phyloP scores from a whole-genome alignment of 2,329 filamentous ascomycete species.

The Claviceps spartinae region DNA sequence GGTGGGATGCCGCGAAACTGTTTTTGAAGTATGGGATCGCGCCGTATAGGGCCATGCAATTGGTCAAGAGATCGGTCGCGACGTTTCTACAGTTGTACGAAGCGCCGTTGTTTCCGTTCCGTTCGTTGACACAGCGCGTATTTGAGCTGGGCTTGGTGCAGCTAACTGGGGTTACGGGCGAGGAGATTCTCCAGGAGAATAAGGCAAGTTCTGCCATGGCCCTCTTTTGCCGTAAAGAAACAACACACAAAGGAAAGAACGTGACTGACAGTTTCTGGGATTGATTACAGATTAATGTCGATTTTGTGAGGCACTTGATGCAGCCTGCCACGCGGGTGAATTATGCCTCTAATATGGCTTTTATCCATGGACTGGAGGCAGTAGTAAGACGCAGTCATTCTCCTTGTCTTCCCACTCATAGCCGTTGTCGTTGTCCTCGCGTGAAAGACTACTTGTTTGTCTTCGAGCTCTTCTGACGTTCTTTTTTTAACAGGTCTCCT shows the following conservation, averaged over 20 bases:
- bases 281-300: constrained; percentile 36
- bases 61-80: constrained; percentile 58
- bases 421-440: too few species aligned
- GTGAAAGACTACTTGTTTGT: too few species aligned
- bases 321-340: constrained; percentile 89
- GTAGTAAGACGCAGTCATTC: constrained; percentile 41
- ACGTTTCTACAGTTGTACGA: constrained; percentile 73
- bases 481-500: constrained; percentile 45
- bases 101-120: constrained; percentile 70
- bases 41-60: constrained; percentile 56
- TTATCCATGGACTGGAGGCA: constrained; percentile 78
- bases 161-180: constrained; percentile 57
- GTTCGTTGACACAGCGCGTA: constrained; percentile 55
- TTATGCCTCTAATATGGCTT: constrained; percentile 77
- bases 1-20: constrained; percentile 70
- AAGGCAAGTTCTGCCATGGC: constrained; percentile 17
- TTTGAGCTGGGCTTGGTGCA: constrained; percentile 53
- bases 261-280: too few species aligned
- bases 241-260: too few species aligned
- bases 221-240: not conserved
- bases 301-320: constrained; percentile 68
- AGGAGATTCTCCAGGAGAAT: constrained; percentile 55
- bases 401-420: not conserved
- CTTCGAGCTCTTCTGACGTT: not conserved
- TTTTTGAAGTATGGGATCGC: constrained; percentile 76